Conservation (phyloP, 1,284 basidiomycete species). For the Anthracocystis panici-leucophaei region DNA sequence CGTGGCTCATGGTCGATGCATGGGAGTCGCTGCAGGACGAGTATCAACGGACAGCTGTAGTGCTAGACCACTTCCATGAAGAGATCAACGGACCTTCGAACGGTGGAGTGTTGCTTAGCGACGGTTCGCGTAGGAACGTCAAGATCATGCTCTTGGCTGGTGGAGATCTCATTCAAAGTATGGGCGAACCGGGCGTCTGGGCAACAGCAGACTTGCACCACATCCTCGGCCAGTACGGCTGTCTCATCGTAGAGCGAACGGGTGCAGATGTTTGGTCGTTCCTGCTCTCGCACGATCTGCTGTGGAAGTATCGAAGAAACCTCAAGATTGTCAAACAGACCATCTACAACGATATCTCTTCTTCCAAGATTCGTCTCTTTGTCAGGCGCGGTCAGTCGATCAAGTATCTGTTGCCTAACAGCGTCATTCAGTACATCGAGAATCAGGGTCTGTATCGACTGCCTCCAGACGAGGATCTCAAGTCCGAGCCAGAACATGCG, state of each 20-base stretch:
- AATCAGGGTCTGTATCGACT: conserved; percentile 74
- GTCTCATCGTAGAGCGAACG: conserved; percentile 93
- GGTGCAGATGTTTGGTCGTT: conserved; percentile 86
- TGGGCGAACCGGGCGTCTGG: conserved; percentile 99
- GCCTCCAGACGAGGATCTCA: conserved; percentile 44
- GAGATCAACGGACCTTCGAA: conserved; percentile 80
- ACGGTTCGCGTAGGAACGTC: conserved; percentile 63
- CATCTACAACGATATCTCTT: conserved; percentile 96
- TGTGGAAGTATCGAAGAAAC: conserved; percentile 78
- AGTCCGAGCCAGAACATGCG: conserved; percentile 31
- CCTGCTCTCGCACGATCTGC: conserved; percentile 74
- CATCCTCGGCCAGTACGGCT: conserved; percentile 93
- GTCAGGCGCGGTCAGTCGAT: conserved; percentile 92
- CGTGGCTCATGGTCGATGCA: conserved; percentile 84
- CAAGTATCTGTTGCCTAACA: conserved; percentile 88
- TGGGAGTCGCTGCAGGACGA: conserved; percentile 93
- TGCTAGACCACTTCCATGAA: conserved; percentile 94
- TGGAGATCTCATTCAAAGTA: conserved; percentile 95
- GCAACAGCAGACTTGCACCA: conserved; percentile 93
- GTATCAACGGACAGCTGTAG: conserved; percentile 94
- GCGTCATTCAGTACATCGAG: conserved; percentile 95
- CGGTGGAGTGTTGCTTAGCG: conserved; percentile 61
- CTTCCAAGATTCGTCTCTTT: conserved; percentile 76
- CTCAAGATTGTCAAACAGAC: conserved; percentile 88
- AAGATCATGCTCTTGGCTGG: conserved; percentile 94